These are phyloP conservation scores for Sclerotinia glacialis DNA, from an alignment of 2,329 filamentous ascomycete genomes.

Conservation along the genomic window DNA sequence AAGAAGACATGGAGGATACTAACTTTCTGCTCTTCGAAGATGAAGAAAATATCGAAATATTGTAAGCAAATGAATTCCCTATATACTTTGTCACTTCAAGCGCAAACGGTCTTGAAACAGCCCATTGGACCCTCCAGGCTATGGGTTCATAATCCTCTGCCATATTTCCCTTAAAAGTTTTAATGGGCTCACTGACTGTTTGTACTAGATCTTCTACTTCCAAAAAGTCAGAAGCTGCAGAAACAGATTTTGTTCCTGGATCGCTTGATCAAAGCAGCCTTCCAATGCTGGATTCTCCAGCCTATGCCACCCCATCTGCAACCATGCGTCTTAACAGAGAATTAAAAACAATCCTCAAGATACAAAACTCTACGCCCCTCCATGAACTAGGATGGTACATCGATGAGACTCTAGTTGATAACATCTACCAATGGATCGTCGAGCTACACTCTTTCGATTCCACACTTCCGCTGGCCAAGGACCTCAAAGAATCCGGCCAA, in stretches of 20 bases:
- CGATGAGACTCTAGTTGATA: constrained; percentile 53
- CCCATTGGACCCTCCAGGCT: background rate
- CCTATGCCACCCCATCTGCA: constrained; percentile 60
- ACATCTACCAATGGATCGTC: constrained; percentile 86
- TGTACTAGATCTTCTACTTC: constrained; percentile 2
- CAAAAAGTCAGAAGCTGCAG: constrained; percentile 19
- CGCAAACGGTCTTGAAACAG: background rate
- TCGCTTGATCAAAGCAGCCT: constrained; percentile 60
- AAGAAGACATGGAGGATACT: constrained; percentile 40
- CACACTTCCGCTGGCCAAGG: constrained; percentile 64
- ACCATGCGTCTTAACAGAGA: constrained; percentile 63
- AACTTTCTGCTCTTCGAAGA: constrained; percentile 42
- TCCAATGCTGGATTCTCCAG: constrained; percentile 61
- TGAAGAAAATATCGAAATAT: constrained; percentile 30
- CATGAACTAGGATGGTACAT: constrained; percentile 82
- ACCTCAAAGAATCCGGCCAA: constrained; percentile 63
- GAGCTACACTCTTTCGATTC: constrained; percentile 80
- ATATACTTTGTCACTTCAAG: background rate
- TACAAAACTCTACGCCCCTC: constrained; percentile 59
- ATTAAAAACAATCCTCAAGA: constrained; percentile 59
- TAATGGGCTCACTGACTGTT: background rate
- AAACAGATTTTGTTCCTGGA: constrained; percentile 65
- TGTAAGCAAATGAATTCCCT: constrained; percentile 22
- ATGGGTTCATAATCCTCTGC: background rate
- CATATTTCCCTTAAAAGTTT: background rate